phyloP scores from a whole-genome alignment of 345 rosid genomes.

The Hibiscus trionum region DNA sequence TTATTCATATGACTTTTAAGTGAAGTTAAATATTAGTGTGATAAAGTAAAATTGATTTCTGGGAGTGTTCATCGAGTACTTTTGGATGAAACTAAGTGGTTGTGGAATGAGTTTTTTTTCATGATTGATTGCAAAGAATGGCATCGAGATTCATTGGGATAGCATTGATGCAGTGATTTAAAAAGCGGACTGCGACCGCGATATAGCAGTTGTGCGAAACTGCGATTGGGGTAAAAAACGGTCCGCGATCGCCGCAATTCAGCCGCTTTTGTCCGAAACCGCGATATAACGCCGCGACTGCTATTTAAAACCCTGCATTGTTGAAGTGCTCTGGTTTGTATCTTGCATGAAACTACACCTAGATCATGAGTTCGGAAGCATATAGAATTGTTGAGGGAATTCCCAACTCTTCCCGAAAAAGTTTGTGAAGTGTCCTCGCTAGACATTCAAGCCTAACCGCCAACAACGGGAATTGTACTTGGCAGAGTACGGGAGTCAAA shows the following conservation, averaged over 20 bases:
- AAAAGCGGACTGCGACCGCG: too few relatives aligned
- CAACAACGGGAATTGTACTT: too few relatives aligned
- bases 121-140: not conserved
- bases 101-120: not conserved
- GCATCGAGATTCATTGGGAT: not conserved
- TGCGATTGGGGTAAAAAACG: too few relatives aligned
- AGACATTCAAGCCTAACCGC: too few relatives aligned
- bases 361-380: not conserved
- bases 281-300: too few relatives aligned
- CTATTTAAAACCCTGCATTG: too few relatives aligned
- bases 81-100: not conserved
- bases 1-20: not conserved
- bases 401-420: too few relatives aligned
- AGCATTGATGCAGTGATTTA: not conserved
- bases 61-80: not conserved
- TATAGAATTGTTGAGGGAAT: too few relatives aligned
- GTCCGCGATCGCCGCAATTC: too few relatives aligned
- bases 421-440: not conserved
- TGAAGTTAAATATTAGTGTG: not conserved
- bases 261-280: too few relatives aligned
- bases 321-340: not conserved
- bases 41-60: not conserved
- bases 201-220: too few relatives aligned
- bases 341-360: not conserved
- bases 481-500: too few relatives aligned